Evolutionary conservation across 345 rosid genomes (phyloP), one percentile per base, ranked within the genome.

Genomic region (Euphorbia peplus): DNA sequence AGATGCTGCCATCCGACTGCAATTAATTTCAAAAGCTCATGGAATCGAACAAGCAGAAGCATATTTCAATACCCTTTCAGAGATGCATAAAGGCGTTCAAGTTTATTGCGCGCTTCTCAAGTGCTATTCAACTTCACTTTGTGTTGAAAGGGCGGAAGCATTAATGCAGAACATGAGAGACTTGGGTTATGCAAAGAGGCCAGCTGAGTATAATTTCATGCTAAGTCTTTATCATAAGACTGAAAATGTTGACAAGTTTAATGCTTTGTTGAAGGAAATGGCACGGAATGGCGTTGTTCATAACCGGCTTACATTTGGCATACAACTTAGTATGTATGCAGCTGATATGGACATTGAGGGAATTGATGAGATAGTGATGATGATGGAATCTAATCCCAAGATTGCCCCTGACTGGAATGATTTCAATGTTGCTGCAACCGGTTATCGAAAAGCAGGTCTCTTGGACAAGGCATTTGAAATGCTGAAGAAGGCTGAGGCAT

Each of bases 121-220:
- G 51, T 81, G 87, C 81, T 79, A 83, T 64, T 67, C 63, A 22
- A 19, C 26, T 13, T 68, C 15, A 35, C 63, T 71, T 19, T 69
- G 64, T 18, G 70, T 79, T 46, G 83, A 81, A 35, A 79, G 81
- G 29, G 82, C 89, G 7, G 86, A 82, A 67, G 74, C 64, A 25
- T 19, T 70, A 3, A 39, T 79, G 79, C 75, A 77, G 67, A 71
- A 63, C 35, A 75, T 83, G 77, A 77, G 70, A 67, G 76, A 67
- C 26, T 51, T 79, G 60, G 81, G 84, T 4, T 71, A 72, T 29
- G 52, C 44, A 3, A 61, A 5, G 25, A 15, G 10, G 41, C 1
- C 50, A 2, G 16, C 70, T 55, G 5, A 7, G 30, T 78, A 75
- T 50, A 80, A 75, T 76, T 4, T 3, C 21, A 35, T 81, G 74